Conservation (phyloP, 1,284 basidiomycete species). For the Xanthoconium separans region DNA sequence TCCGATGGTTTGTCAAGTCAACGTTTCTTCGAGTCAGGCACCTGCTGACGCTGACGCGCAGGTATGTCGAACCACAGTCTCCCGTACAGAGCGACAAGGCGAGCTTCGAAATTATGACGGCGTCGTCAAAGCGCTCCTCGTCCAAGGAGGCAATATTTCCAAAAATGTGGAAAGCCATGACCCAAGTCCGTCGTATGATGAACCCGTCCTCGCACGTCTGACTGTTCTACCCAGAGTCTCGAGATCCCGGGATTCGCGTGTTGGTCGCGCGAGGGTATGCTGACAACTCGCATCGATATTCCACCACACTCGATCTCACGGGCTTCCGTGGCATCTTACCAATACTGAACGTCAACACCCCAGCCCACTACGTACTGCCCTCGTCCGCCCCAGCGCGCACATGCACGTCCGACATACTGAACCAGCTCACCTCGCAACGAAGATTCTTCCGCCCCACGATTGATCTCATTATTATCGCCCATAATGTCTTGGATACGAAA, state of each 20-base stretch:
- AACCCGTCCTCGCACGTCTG: background rate
- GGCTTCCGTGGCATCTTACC: slow-evolving; percentile 71
- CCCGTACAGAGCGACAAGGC: slow-evolving; percentile 85
- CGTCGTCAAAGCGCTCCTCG: slow-evolving; percentile 70
- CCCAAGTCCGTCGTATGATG: slow-evolving; percentile 47
- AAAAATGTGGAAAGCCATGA: slow-evolving; percentile 92
- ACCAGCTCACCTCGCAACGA: too few relatives aligned
- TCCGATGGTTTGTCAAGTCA: slow-evolving; percentile 83
- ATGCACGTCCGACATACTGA: slow-evolving; percentile 44
- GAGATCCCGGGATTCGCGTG: slow-evolving; percentile 82
- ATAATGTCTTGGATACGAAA: too few relatives aligned
- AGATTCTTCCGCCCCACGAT: too few relatives aligned
- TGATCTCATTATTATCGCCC: too few relatives aligned
- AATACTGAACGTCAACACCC: slow-evolving; percentile 69
- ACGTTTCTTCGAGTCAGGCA: background rate
- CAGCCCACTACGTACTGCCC: slow-evolving; percentile 47
- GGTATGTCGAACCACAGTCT: slow-evolving; percentile 60
- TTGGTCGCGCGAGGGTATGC: slow-evolving; percentile 13
- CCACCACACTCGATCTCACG: slow-evolving; percentile 83
- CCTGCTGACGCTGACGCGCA: slow-evolving; percentile 24
- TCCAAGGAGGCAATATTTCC: slow-evolving; percentile 81
- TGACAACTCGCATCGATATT: slow-evolving; percentile 51
- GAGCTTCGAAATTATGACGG: slow-evolving; percentile 92
- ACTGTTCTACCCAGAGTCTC: slow-evolving; percentile 51
- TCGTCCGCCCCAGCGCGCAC: slow-evolving; percentile 33